Evolutionary conservation across 192 early-diverging fungal species (phyloP).

Genomic region (Physocladia obscura): DNA sequence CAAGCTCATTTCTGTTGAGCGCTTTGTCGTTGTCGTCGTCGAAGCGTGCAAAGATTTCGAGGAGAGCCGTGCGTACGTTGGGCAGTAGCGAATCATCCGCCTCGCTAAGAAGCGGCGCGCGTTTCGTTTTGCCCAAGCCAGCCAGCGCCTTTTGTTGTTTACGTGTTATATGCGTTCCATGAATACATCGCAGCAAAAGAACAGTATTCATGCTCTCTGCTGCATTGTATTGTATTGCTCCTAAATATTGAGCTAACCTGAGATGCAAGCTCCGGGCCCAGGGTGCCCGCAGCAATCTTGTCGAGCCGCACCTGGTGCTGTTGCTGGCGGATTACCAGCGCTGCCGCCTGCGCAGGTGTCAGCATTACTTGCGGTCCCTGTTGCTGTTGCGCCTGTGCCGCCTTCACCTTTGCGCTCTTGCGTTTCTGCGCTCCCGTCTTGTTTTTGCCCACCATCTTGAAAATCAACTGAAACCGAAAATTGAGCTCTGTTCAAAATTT

Average conservation of each 20-base stretch:
- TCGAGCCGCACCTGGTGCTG: constrained; percentile 1
- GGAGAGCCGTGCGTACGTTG: constrained; percentile 48
- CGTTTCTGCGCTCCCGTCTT: constrained; percentile 19
- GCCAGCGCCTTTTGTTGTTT: too few relatives aligned
- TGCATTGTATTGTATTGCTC: too few relatives aligned
- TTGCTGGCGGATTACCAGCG: constrained; percentile 21
- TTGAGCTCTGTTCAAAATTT: too few relatives aligned
- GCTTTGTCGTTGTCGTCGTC: constrained; percentile 60
- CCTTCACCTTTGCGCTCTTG: background rate
- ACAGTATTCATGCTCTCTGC: too few relatives aligned
- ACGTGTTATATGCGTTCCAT: too few relatives aligned
- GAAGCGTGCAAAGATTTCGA: constrained; percentile 64
- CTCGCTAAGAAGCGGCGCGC: constrained; percentile 18
- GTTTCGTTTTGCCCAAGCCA: constrained; percentile 4
- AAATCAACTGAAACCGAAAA: too few relatives aligned
- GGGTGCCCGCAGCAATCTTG: background rate
- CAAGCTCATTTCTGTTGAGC: constrained; percentile 53
- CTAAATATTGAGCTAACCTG: too few relatives aligned
- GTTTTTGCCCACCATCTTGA: constrained; percentile 6
- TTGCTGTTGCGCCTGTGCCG: background rate
- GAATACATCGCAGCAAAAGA: too few relatives aligned
- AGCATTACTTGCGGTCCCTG: background rate
- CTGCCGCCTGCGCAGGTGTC: constrained; percentile 19
- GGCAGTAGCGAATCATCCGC: constrained; percentile 49
- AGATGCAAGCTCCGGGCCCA: background rate